Percentiles rank a stretch among this genome's conserved stretches.
These are phyloP conservation scores for Pholiota adiposa DNA, from an alignment of 1,284 basidiomycete genomes.

Conservation along the genomic window DNA sequence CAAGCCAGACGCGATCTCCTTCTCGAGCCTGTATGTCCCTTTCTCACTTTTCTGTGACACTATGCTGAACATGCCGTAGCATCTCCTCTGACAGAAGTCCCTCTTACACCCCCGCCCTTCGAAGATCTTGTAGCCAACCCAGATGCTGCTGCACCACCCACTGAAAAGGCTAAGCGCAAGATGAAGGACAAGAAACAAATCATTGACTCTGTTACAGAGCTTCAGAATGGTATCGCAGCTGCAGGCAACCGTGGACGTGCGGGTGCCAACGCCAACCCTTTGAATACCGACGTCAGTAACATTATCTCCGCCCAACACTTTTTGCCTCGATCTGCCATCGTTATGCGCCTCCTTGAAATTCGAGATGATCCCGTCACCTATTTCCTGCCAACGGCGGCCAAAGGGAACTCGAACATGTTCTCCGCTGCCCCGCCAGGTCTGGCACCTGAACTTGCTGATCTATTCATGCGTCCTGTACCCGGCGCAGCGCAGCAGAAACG, in stretches of 20 bases:
- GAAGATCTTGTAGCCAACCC: slow-evolving; percentile 21
- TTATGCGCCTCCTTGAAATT: slow-evolving; percentile 84
- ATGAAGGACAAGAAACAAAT: slow-evolving; percentile 78
- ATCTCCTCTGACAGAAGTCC: slow-evolving; percentile 73
- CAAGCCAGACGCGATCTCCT: slow-evolving; percentile 59
- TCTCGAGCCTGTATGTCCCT: slow-evolving; percentile 70
- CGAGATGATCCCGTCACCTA: slow-evolving; percentile 84
- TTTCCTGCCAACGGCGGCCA: slow-evolving; percentile 82
- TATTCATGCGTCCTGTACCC: slow-evolving; percentile 82
- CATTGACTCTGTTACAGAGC: slow-evolving; percentile 83
- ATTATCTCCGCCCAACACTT: slow-evolving; percentile 83
- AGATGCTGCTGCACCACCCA: slow-evolving; percentile 47
- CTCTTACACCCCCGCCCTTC: slow-evolving; percentile 65
- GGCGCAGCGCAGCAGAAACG: slow-evolving; percentile 53
- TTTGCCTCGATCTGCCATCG: slow-evolving; percentile 80
- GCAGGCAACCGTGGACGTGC: slow-evolving; percentile 57
- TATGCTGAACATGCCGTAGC: slow-evolving; percentile 43
- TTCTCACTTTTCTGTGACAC: neutral
- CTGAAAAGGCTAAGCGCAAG: slow-evolving; percentile 53
- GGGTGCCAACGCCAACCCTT: slow-evolving; percentile 58
- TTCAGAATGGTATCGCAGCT: slow-evolving; percentile 74
- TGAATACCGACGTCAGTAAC: slow-evolving; percentile 68
- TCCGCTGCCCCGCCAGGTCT: slow-evolving; percentile 83
- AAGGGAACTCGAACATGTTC: slow-evolving; percentile 73
- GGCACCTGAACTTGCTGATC: slow-evolving; percentile 77